These are phyloP conservation scores for Ophiostoma sp. DNA, from an alignment of 2,329 filamentous ascomycete species.

Conservation along the genomic window DNA sequence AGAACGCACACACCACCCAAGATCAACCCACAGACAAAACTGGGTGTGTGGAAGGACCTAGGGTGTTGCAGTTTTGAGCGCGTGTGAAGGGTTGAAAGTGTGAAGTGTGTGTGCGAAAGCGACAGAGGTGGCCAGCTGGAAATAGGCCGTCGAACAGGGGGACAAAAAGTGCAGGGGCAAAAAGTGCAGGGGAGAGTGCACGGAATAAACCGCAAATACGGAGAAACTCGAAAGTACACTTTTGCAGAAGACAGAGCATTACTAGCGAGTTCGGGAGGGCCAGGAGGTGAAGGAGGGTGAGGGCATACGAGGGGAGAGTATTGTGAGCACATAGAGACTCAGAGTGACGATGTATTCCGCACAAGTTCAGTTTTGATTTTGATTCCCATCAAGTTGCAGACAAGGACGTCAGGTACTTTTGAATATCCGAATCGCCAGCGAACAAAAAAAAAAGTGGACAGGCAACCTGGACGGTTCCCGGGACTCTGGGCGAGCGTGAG, in stretches of 20 bases:
- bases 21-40: neutral
- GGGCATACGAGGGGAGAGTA: neutral
- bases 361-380: neutral
- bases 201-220: conserved; percentile 15
- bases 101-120: neutral
- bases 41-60: conserved; percentile 15
- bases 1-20: conserved; percentile 10
- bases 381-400: neutral
- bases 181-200: neutral
- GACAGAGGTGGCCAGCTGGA: neutral
- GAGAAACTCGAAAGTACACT: conserved; percentile 1
- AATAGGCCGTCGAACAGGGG: neutral
- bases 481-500: conserved; percentile 24
- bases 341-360: no score
- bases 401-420: neutral
- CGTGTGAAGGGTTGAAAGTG: neutral
- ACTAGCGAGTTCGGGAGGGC: no score
- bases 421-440: neutral
- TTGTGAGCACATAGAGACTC: neutral
- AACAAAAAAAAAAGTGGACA: conserved; percentile 2
- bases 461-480: conserved; percentile 17
- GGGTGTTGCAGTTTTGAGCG: neutral
- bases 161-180: no score
- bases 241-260: neutral
- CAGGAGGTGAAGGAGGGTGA: neutral